Conservation (phyloP, 352 stramenopile species). For the Pythium brachiatum region DNA sequence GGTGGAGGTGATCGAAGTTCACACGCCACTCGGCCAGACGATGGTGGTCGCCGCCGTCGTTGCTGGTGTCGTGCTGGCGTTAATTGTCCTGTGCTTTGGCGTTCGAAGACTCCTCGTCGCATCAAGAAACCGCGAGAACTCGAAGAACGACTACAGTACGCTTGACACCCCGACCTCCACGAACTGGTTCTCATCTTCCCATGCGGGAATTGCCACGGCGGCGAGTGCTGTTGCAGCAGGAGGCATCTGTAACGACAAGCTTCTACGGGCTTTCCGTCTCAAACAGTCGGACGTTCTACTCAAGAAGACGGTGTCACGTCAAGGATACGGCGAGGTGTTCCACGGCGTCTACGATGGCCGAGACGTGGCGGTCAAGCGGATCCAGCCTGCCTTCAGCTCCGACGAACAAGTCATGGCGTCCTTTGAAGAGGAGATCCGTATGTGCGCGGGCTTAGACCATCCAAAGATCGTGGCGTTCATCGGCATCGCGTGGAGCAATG, state of each 20-base stretch:
- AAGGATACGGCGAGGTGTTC: constrained; percentile 6
- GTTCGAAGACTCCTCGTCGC: neutral
- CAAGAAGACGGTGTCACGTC: neutral
- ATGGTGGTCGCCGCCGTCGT: neutral
- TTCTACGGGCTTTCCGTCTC: neutral
- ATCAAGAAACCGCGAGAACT: neutral
- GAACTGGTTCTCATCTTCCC: no score
- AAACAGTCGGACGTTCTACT: neutral
- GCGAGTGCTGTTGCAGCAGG: no score
- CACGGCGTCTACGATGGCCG: neutral
- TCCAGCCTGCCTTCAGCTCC: constrained; percentile 9
- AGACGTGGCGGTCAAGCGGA: constrained; percentile 12
- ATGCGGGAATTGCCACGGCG: no score
- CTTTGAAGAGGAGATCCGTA: constrained; percentile 31
- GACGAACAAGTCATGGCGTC: constrained; percentile 13
- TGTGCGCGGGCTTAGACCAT: neutral
- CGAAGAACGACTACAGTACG: neutral
- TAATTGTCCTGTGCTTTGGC: neutral
- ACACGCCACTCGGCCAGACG: neutral
- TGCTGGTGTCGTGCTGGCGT: neutral
- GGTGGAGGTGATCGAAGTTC: neutral
- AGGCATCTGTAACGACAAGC: constrained; percentile 11
- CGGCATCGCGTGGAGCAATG: neutral
- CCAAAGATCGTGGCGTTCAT: constrained; percentile 1
- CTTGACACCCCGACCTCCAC: neutral